A percentile compares a stretch with the other conserved stretches of the same genome.
phyloP scores from a whole-genome alignment of 1,284 basidiomycete genomes.

The Ustilago shanxiensis region DNA sequence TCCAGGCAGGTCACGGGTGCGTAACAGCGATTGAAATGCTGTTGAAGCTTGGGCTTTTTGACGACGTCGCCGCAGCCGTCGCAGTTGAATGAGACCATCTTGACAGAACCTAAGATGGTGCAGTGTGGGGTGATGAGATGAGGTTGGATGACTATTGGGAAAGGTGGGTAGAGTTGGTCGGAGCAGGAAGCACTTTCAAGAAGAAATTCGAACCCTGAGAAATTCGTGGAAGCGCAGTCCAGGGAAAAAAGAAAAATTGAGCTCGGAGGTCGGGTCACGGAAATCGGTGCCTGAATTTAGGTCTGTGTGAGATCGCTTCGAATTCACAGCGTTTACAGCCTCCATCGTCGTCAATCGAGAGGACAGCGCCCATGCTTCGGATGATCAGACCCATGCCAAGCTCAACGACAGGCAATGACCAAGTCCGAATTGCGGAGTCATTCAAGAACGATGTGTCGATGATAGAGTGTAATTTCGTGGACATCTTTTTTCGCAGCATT shows the following conservation, averaged over 20 bases:
- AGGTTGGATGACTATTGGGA: neutral
- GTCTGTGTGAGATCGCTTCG: neutral
- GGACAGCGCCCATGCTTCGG: neutral
- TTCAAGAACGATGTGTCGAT: too few species aligned
- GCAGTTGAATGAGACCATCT: constrained; percentile 68
- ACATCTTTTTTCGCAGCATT: too few species aligned
- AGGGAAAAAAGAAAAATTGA: constrained; percentile 10
- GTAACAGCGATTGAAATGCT: constrained; percentile 66
- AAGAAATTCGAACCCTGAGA: constrained; percentile 5
- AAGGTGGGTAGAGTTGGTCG: neutral
- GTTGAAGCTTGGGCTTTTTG: constrained; percentile 69
- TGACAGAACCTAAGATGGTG: neutral
- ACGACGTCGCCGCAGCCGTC: constrained; percentile 68
- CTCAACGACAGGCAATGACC: too few species aligned
- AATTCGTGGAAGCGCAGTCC: constrained; percentile 8
- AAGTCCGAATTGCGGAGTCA: too few species aligned
- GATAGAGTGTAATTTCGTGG: too few species aligned
- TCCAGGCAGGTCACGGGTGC: constrained; percentile 68
- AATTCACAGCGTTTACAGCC: neutral
- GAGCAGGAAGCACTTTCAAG: neutral
- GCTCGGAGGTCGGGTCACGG: constrained; percentile 11
- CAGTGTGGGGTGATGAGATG: neutral
- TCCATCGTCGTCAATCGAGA: neutral
- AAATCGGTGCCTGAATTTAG: neutral
- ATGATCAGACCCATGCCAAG: too few species aligned